phyloP scores from a whole-genome alignment of 345 rosid genomes.

The Arabidopsis suecica region DNA sequence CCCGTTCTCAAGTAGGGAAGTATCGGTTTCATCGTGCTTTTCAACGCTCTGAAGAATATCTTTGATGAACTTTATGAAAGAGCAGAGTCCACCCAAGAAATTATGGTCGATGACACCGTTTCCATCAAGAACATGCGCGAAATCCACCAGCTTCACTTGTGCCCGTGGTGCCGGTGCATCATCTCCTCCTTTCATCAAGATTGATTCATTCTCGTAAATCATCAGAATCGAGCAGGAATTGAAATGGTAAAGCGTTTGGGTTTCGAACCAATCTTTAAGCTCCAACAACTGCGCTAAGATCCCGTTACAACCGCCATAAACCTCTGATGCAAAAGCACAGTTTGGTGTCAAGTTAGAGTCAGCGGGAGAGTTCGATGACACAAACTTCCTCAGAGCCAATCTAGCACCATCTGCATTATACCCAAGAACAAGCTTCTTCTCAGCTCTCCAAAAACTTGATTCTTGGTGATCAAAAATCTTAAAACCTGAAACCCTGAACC shows the following conservation, averaged over 20 bases:
- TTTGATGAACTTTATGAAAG: conserved; percentile 73
- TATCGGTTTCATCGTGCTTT: conserved; percentile 38
- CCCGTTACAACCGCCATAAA: conserved; percentile 77
- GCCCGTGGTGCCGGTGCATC: conserved; percentile 30
- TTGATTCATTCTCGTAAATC: conserved; percentile 59
- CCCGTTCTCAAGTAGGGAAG: conserved; percentile 28
- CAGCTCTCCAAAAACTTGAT: conserved; percentile 67
- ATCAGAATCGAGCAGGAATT: conserved; percentile 79
- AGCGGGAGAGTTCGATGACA: conserved; percentile 59
- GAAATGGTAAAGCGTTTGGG: conserved; percentile 77
- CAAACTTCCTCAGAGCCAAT: conserved; percentile 72
- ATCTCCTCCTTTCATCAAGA: conserved; percentile 43
- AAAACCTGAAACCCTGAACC: conserved; percentile 82
- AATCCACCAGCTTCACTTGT: conserved; percentile 80
- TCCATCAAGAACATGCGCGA: conserved; percentile 84
- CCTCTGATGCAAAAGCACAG: conserved; percentile 57
- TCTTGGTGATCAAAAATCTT: conserved; percentile 54
- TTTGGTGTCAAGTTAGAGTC: conserved; percentile 53
- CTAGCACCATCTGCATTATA: conserved; percentile 57
- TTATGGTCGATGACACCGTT: conserved; percentile 84
- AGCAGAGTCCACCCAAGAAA: conserved; percentile 91
- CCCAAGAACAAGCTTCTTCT: conserved; percentile 52
- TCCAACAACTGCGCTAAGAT: conserved; percentile 75
- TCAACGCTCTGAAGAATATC: conserved; percentile 59
- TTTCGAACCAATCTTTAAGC: conserved; percentile 91